Percentiles rank a stretch among this genome's conserved stretches.
Evolutionary conservation across 140 eudicot species (phyloP).

Genomic region (Erigeron philadelphicus): DNA sequence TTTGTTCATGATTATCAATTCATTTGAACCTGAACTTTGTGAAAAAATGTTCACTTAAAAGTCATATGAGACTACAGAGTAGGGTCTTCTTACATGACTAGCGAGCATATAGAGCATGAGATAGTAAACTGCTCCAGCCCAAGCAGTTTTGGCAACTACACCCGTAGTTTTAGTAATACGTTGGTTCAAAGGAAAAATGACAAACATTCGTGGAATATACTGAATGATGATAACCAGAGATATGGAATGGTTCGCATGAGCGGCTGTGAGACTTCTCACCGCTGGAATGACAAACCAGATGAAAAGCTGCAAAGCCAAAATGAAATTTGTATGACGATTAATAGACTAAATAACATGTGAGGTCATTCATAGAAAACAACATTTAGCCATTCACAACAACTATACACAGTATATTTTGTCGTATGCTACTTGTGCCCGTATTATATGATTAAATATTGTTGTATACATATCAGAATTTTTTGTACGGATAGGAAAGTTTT

Average conservation of each 20-base stretch:
- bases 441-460: too few relatives aligned
- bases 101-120: conserved; percentile 69
- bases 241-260: conserved; percentile 55
- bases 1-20: neutral
- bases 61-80: too few relatives aligned
- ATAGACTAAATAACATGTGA: too few relatives aligned
- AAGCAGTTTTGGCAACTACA: conserved; percentile 68
- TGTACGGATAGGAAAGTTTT: too few relatives aligned
- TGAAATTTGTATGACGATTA: neutral
- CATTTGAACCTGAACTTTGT: neutral
- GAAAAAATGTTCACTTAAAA: too few relatives aligned
- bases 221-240: conserved; percentile 72
- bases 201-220: conserved; percentile 64
- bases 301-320: conserved; percentile 43
- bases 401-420: too few relatives aligned
- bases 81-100: conserved; percentile 62
- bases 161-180: conserved; percentile 71
- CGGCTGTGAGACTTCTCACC: conserved; percentile 28
- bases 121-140: conserved; percentile 86
- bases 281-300: conserved; percentile 63
- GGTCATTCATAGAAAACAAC: too few relatives aligned
- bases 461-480: too few relatives aligned
- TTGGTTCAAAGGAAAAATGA: conserved; percentile 65
- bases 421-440: too few relatives aligned
- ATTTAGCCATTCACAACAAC: too few relatives aligned